Conservation (phyloP, 2,329 filamentous ascomycete genomes). For the Gnomoniopsis sp. region DNA sequence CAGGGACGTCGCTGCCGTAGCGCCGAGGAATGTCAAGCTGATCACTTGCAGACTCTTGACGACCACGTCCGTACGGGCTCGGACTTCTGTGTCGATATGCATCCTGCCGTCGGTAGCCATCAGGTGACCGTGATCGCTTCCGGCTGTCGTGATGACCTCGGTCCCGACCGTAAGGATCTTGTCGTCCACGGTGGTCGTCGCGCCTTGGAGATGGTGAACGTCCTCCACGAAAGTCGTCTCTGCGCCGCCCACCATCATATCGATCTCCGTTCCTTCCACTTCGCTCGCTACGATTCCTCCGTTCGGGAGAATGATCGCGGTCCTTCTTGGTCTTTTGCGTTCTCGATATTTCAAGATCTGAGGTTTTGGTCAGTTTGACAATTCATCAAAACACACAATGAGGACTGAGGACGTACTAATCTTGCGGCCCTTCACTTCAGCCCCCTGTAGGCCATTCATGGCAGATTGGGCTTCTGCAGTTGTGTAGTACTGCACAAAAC, state of each 20-base stretch:
- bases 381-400: not conserved
- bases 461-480: constrained; percentile 70
- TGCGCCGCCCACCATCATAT: constrained; percentile 47
- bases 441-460: constrained; percentile 74
- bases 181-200: constrained; percentile 49
- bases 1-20: constrained; percentile 72
- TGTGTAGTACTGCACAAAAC: constrained; percentile 91
- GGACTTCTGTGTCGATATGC: constrained; percentile 67
- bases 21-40: constrained; percentile 70
- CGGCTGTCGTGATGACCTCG: constrained; percentile 39
- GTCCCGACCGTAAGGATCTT: constrained; percentile 49
- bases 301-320: constrained; percentile 57
- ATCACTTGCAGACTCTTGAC: constrained; percentile 49
- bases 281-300: constrained; percentile 34
- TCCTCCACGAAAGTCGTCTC: constrained; percentile 62
- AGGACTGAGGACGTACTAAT: constrained; percentile 82
- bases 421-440: constrained; percentile 80
- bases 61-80: constrained; percentile 55
- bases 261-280: constrained; percentile 43
- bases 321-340: constrained; percentile 71
- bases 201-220: constrained; percentile 58
- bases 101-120: constrained; percentile 40
- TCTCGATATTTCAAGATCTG: constrained; percentile 88
- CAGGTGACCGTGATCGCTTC: constrained; percentile 66
- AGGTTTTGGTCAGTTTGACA: constrained; percentile 25